Evolutionary conservation across 495 filamentous ascomycete genomes (phyloP).

Genomic region (Chaetomium cochliodes): DNA sequence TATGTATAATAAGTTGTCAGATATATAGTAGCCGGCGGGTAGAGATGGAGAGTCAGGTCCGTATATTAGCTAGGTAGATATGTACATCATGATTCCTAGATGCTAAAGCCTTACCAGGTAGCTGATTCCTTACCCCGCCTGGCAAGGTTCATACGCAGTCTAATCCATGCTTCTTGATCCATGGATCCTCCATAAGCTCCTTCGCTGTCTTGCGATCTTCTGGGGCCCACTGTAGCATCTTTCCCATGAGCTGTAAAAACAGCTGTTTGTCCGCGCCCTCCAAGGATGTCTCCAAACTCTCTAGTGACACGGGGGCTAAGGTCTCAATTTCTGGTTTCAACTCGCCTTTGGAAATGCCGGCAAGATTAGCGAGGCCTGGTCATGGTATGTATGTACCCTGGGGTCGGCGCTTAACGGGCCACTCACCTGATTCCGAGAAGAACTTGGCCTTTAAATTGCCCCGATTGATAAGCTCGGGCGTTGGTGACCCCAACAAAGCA

Average conservation of each 20-base stretch:
- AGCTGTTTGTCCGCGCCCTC: conserved; percentile 40
- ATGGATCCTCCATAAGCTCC: conserved; percentile 45
- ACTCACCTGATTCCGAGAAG: background rate
- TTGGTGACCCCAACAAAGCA: background rate
- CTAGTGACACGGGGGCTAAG: conserved; percentile 31
- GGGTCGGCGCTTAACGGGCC: too few species aligned
- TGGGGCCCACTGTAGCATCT: conserved; percentile 53
- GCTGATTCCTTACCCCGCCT: too few species aligned
- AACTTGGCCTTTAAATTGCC: background rate
- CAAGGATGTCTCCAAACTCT: conserved; percentile 38
- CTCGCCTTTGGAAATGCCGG: conserved; percentile 24
- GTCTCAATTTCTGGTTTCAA: conserved; percentile 37
- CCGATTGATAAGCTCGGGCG: background rate
- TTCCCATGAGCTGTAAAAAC: conserved; percentile 46
- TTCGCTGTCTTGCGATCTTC: conserved; percentile 46
- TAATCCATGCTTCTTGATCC: conserved; percentile 30
- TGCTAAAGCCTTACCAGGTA: too few species aligned
- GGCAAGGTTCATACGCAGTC: background rate
- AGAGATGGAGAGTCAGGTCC: too few species aligned
- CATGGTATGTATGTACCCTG: too few species aligned
- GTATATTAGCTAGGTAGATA: too few species aligned
- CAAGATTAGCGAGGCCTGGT: background rate
- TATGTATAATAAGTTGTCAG: too few species aligned
- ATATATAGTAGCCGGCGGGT: too few species aligned
- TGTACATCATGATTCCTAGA: too few species aligned